These are phyloP conservation scores for Raddia guianensis DNA, from an alignment of 176 grass and related monocot genomes.

Conservation along the genomic window DNA sequence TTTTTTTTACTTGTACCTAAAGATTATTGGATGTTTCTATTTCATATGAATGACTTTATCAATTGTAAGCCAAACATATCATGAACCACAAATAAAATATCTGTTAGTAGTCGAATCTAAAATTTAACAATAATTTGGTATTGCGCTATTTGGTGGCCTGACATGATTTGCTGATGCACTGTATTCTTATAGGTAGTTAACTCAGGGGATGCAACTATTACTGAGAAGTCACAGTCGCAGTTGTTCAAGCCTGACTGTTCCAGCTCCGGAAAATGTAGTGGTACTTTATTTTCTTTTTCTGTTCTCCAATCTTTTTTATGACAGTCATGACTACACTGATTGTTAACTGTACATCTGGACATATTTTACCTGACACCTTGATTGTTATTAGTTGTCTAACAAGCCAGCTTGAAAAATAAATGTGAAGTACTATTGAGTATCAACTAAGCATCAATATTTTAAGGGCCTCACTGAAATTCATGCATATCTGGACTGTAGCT, in stretches of 20 bases:
- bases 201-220: conserved; percentile 49
- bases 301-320: conserved; percentile 16
- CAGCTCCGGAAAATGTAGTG: conserved; percentile 86
- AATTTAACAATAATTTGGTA: conserved; percentile 12
- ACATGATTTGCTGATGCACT: conserved; percentile 27
- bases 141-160: neutral
- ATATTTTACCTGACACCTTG: conserved; percentile 9
- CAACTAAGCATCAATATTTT: neutral
- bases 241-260: conserved; percentile 71
- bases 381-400: conserved; percentile 9
- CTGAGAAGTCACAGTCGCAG: conserved; percentile 47
- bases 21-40: neutral
- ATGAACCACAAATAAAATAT: neutral
- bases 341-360: neutral
- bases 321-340: neutral
- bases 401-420: conserved; percentile 1
- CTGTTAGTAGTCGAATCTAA: neutral
- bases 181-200: conserved; percentile 58
- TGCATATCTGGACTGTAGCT: conserved; percentile 14
- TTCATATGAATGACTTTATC: neutral
- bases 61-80: neutral
- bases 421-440: neutral
- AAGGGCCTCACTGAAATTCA: neutral
- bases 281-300: conserved; percentile 64
- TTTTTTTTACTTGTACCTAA: conserved; percentile 1